A percentile compares a stretch with the other conserved stretches of the same genome.
Conservation (phyloP, 2,329 filamentous ascomycete genomes). For the Aspergillus felis region DNA sequence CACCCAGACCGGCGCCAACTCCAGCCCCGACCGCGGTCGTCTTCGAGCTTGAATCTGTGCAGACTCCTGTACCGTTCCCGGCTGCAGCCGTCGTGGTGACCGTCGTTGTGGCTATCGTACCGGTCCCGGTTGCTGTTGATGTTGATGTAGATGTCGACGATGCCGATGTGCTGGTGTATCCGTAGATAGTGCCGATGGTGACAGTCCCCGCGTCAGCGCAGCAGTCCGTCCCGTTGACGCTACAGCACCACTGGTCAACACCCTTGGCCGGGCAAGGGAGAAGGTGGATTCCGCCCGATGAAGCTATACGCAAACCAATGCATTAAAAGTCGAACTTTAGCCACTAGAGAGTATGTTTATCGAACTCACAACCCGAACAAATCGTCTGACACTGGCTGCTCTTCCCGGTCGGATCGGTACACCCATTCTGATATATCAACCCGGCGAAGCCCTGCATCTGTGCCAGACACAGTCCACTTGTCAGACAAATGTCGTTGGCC, state of each 20-base stretch:
- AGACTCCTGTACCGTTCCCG: background rate
- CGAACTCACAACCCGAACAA: background rate
- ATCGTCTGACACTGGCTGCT: background rate
- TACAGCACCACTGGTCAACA: constrained; percentile 4
- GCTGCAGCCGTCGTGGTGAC: background rate
- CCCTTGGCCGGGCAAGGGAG: background rate
- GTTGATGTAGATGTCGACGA: background rate
- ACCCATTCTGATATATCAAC: background rate
- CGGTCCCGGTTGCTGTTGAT: background rate
- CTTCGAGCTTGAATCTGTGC: background rate
- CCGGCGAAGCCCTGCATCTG: background rate
- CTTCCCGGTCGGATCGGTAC: background rate
- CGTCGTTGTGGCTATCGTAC: background rate
- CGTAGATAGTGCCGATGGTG: constrained; percentile 1
- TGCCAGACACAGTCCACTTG: background rate
- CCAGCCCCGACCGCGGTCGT: background rate
- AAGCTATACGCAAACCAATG: background rate
- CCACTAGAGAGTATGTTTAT: background rate
- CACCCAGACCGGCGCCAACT: constrained; percentile 1
- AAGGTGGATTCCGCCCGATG: background rate
- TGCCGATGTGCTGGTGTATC: background rate
- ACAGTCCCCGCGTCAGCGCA: constrained; percentile 2
- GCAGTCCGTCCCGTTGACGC: constrained; percentile 1
- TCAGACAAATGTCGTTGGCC: background rate
- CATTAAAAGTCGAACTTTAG: background rate